phyloP scores from a whole-genome alignment of 2,329 filamentous ascomycete genomes.

The Stenocarpella maydis region DNA sequence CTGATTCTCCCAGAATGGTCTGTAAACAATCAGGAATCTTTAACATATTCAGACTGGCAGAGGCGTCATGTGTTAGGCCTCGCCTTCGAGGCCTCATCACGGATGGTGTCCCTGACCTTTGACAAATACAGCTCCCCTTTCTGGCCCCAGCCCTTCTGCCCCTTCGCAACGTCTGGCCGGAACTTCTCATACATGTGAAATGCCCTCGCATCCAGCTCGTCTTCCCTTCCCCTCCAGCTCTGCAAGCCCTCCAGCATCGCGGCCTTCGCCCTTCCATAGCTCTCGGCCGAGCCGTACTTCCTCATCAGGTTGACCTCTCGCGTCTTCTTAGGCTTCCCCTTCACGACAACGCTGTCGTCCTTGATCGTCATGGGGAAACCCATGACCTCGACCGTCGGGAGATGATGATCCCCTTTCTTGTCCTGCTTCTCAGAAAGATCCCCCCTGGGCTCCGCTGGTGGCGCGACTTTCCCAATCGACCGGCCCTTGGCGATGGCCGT shows the following conservation, averaged over 20 bases:
- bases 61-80: neutral
- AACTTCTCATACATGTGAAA: constrained; percentile 35
- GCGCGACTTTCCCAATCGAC: constrained; percentile 31
- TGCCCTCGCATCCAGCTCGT: constrained; percentile 29
- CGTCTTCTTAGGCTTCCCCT: constrained; percentile 23
- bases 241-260: constrained; percentile 23
- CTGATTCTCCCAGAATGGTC: neutral
- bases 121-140: constrained; percentile 31
- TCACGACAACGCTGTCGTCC: constrained; percentile 30
- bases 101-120: constrained; percentile 21
- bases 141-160: constrained; percentile 32
- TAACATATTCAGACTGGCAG: neutral
- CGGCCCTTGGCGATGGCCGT: constrained; percentile 34
- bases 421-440: neutral
- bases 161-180: constrained; percentile 29
- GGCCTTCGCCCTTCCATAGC: neutral
- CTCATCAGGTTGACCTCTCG: constrained; percentile 29
- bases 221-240: constrained; percentile 28
- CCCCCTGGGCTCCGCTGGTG: constrained; percentile 13
- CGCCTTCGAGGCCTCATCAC: neutral
- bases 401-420: neutral
- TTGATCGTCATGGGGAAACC: constrained; percentile 32
- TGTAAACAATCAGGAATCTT: neutral
- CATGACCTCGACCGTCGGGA: constrained; percentile 29
- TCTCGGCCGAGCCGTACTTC: constrained; percentile 27